A percentile compares a stretch with the other conserved stretches of the same genome.
Conservation (phyloP, 768 basidiomycete species). For the Tremella fuciformis region DNA sequence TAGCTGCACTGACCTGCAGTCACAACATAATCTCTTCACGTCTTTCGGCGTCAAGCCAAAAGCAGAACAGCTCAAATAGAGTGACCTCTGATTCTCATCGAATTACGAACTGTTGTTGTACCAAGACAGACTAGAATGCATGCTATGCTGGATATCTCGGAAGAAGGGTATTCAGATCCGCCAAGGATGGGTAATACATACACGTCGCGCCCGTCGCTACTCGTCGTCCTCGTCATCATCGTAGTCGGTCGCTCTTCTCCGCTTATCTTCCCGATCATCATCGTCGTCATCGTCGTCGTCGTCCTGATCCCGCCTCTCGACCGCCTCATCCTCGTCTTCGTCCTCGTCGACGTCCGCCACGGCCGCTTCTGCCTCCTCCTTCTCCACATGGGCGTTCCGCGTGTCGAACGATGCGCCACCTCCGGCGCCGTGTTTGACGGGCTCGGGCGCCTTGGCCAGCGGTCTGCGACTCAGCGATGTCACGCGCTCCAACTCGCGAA, state of each 20-base stretch:
- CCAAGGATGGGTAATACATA: not conserved
- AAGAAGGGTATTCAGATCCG: not conserved
- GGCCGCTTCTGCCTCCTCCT: constrained; percentile 70
- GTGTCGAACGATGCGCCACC: constrained; percentile 27
- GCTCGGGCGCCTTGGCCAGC: constrained; percentile 23
- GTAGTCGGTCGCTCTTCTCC: constrained; percentile 4
- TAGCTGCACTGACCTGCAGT: not conserved
- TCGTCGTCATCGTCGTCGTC: constrained; percentile 4
- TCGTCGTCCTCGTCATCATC: constrained; percentile 11
- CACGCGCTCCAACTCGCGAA: not conserved
- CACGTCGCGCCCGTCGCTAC: not conserved
- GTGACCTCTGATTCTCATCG: too few relatives aligned
- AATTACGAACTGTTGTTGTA: too few relatives aligned
- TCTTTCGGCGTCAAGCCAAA: not conserved
- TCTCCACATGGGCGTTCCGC: constrained; percentile 5
- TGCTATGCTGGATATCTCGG: constrained; percentile 2
- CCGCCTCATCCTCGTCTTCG: constrained; percentile 1
- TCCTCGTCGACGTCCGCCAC: constrained; percentile 8
- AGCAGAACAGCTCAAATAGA: not conserved
- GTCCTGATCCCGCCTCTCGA: not conserved
- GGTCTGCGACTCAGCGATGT: constrained; percentile 4
- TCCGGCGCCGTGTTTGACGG: constrained; percentile 29
- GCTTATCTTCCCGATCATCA: constrained; percentile 8
- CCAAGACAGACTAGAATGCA: too few relatives aligned
- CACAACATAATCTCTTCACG: constrained; percentile 3